phyloP scores from a whole-genome alignment of 768 basidiomycete genomes.

The Phlegmacium glaucopus region DNA sequence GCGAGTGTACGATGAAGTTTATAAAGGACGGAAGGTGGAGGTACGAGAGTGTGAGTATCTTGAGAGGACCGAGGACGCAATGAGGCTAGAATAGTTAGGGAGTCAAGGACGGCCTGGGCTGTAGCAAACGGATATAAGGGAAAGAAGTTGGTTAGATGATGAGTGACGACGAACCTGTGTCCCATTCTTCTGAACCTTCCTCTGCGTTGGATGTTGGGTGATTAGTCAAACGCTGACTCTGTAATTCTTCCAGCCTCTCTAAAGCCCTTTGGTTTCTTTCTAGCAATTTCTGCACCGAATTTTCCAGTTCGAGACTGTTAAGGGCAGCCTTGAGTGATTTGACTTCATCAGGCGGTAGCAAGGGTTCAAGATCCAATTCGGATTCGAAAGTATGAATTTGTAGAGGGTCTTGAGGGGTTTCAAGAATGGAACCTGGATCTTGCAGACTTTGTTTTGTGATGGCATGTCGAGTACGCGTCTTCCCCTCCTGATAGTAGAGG shows the following conservation, averaged over 20 bases:
- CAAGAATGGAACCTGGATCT: constrained; percentile 24
- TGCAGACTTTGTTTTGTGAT: constrained; percentile 24
- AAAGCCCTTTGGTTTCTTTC: constrained; percentile 64
- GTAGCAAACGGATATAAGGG: constrained; percentile 14
- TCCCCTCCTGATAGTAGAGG: constrained; percentile 48
- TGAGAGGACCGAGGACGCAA: constrained; percentile 60
- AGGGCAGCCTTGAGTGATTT: constrained; percentile 57
- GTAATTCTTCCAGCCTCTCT: constrained; percentile 60
- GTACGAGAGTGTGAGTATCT: constrained; percentile 48
- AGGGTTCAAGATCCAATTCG: constrained; percentile 27
- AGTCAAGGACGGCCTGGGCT: constrained; percentile 75
- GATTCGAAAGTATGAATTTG: constrained; percentile 36
- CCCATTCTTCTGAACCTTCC: constrained; percentile 80
- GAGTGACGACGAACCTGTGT: constrained; percentile 54
- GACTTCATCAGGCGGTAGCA: constrained; percentile 56
- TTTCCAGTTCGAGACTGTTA: constrained; percentile 61
- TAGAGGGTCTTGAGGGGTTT: constrained; percentile 17
- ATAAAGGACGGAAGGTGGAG: constrained; percentile 61
- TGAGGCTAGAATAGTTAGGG: constrained; percentile 63
- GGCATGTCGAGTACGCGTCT: constrained; percentile 27
- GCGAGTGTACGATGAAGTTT: constrained; percentile 71
- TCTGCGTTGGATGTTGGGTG: constrained; percentile 47
- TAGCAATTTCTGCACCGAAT: constrained; percentile 65
- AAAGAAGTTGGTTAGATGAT: constrained; percentile 3
- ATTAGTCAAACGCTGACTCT: constrained; percentile 49